phyloP scores from a whole-genome alignment of 2,329 filamentous ascomycete genomes.

The Fusarium nygamai region DNA sequence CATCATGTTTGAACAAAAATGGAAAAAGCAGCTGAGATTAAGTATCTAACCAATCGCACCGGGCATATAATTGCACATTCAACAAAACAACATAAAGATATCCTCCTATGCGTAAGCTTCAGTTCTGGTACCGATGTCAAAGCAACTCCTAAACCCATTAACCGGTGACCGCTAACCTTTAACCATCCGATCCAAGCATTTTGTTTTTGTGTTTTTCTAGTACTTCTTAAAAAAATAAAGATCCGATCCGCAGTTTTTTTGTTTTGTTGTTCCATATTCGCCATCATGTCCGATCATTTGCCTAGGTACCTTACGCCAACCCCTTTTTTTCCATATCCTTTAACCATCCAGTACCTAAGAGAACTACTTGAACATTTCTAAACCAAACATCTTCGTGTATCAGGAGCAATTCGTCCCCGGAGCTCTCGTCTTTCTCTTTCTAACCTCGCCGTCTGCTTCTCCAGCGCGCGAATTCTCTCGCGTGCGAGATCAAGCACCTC shows the following conservation, averaged over 20 bases:
- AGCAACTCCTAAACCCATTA: constrained; percentile 22
- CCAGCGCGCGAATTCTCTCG: constrained; percentile 53
- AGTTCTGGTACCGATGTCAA: constrained; percentile 10
- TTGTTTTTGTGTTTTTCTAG: constrained; percentile 3
- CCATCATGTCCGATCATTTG: constrained; percentile 1
- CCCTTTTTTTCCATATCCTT: neutral
- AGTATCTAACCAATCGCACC: neutral
- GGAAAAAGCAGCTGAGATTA: neutral
- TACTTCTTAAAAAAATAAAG: neutral
- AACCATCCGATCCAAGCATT: neutral
- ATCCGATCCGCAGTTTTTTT: constrained; percentile 5
- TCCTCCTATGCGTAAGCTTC: neutral
- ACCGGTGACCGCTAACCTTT: neutral
- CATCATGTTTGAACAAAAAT: neutral
- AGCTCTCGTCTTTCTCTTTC: constrained; percentile 51
- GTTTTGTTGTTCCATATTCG: constrained; percentile 19
- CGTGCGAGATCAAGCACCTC: constrained; percentile 58
- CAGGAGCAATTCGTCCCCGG: constrained; percentile 23
- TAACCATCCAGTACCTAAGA: constrained; percentile 1
- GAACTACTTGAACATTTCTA: constrained; percentile 1
- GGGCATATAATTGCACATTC: neutral
- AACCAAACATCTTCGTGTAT: constrained; percentile 19
- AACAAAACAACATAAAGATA: neutral
- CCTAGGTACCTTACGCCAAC: neutral
- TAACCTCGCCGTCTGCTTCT: constrained; percentile 50